A percentile compares a stretch with the other conserved stretches of the same genome.
These are phyloP conservation scores for Nannizziopsis arthrosporioides DNA, from an alignment of 2,329 filamentous ascomycete species.

Conservation along the genomic window DNA sequence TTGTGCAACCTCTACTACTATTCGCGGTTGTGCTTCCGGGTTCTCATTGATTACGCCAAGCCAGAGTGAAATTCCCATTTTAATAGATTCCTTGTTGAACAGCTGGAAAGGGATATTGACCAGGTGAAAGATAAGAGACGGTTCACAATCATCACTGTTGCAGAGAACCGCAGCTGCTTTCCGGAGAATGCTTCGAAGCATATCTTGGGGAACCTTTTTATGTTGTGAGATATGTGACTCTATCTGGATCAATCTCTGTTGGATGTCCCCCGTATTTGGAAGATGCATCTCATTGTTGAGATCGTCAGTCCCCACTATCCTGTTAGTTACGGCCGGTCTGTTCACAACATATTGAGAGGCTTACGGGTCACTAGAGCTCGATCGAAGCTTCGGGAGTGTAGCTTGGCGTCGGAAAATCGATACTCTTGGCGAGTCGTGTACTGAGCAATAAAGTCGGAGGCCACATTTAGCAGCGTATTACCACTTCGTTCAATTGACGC, in stretches of 20 bases:
- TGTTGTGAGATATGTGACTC: slow-evolving; percentile 45
- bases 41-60: slow-evolving; percentile 96
- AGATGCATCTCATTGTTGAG: slow-evolving; percentile 2
- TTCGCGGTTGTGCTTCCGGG: slow-evolving; percentile 69
- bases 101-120: slow-evolving; percentile 86
- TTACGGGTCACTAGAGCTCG: slow-evolving; percentile 3
- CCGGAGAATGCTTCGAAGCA: slow-evolving; percentile 70
- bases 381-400: slow-evolving; percentile 1
- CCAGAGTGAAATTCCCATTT: slow-evolving; percentile 91
- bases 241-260: slow-evolving; percentile 9
- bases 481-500: slow-evolving; percentile 63
- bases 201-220: slow-evolving; percentile 57
- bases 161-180: slow-evolving; percentile 80
- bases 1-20: slow-evolving; percentile 75
- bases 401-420: slow-evolving; percentile 60
- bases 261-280: slow-evolving; percentile 7
- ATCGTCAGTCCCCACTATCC: not conserved
- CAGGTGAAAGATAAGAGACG: slow-evolving; percentile 70
- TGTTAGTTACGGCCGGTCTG: not conserved
- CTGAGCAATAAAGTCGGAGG: slow-evolving; percentile 90
- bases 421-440: slow-evolving; percentile 97
- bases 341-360: not conserved
- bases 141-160: slow-evolving; percentile 60
- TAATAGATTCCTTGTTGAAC: slow-evolving; percentile 91
- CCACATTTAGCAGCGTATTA: slow-evolving; percentile 69